Conservation (phyloP, 164 flowering plant species). For the Chimonanthus salicifolius region DNA sequence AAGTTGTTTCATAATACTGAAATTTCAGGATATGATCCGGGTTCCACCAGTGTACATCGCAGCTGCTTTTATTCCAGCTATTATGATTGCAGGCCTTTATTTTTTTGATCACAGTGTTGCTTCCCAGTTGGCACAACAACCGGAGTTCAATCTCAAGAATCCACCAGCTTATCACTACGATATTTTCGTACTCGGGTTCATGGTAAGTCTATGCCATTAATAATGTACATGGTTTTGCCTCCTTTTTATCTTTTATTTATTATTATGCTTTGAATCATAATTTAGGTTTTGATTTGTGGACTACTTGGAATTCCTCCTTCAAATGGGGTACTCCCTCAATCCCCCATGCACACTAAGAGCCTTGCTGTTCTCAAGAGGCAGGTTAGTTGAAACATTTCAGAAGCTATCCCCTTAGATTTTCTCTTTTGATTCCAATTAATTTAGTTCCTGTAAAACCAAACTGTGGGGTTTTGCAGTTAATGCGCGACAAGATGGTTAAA, state of each 20-base stretch:
- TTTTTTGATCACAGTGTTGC: slow-evolving; percentile 62
- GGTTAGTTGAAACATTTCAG: slow-evolving; percentile 18
- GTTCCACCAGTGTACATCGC: slow-evolving; percentile 43
- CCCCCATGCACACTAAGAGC: slow-evolving; percentile 63
- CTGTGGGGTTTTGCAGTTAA: slow-evolving; percentile 20
- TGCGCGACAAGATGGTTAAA: slow-evolving; percentile 40
- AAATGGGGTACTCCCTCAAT: slow-evolving; percentile 57
- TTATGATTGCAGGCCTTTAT: slow-evolving; percentile 51
- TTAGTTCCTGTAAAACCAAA: not conserved
- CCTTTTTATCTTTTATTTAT: not conserved
- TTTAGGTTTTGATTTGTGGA: slow-evolving; percentile 47
- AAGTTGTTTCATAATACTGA: slow-evolving; percentile 1
- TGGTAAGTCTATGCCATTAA: slow-evolving; percentile 22
- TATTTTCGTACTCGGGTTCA: slow-evolving; percentile 41
- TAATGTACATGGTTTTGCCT: not conserved
- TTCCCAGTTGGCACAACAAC: slow-evolving; percentile 54
- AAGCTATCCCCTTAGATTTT: not conserved
- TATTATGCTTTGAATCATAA: slow-evolving; percentile 2
- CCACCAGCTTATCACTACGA: slow-evolving; percentile 53
- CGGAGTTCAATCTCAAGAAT: slow-evolving; percentile 48
- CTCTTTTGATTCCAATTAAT: not conserved
- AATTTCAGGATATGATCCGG: slow-evolving; percentile 45
- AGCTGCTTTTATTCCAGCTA: slow-evolving; percentile 45
- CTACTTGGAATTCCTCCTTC: slow-evolving; percentile 49
- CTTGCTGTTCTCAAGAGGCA: slow-evolving; percentile 48